These are phyloP conservation scores for Fusarium bulbicola DNA, from an alignment of 2,329 filamentous ascomycete species.

Conservation along the genomic window DNA sequence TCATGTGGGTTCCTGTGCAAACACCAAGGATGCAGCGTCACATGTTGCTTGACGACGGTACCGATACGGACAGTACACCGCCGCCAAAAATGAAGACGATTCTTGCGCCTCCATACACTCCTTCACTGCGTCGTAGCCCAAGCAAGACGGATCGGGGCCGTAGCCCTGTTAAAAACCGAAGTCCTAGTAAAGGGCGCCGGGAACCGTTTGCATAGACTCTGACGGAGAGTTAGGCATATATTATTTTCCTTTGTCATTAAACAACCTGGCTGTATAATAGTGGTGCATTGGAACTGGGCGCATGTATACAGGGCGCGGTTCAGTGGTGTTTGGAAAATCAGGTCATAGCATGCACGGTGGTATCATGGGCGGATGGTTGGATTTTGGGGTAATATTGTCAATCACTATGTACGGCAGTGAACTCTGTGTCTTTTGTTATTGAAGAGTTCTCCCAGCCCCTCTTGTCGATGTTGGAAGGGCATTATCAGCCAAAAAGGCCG, in stretches of 20 bases:
- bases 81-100: constrained; percentile 53
- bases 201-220: constrained; percentile 9
- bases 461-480: background rate
- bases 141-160: constrained; percentile 59
- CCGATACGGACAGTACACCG: constrained; percentile 63
- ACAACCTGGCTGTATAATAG: constrained; percentile 35
- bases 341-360: constrained; percentile 11
- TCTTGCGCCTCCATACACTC: constrained; percentile 56
- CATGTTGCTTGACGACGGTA: constrained; percentile 55
- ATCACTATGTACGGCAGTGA: constrained; percentile 5
- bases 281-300: constrained; percentile 26
- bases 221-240: background rate
- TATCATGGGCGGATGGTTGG: background rate
- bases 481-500: background rate
- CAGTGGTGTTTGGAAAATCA: constrained; percentile 24
- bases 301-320: constrained; percentile 12
- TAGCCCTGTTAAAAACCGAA: constrained; percentile 59
- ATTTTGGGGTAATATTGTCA: constrained; percentile 18
- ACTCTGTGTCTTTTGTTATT: constrained; percentile 1
- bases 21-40: constrained; percentile 57
- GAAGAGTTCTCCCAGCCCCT: background rate
- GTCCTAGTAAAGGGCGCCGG: constrained; percentile 48
- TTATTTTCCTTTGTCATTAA: constrained; percentile 19
- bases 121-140: constrained; percentile 57
- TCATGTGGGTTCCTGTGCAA: constrained; percentile 61